Conservation (phyloP, 257 asterid species). For the Rhazya stricta region DNA sequence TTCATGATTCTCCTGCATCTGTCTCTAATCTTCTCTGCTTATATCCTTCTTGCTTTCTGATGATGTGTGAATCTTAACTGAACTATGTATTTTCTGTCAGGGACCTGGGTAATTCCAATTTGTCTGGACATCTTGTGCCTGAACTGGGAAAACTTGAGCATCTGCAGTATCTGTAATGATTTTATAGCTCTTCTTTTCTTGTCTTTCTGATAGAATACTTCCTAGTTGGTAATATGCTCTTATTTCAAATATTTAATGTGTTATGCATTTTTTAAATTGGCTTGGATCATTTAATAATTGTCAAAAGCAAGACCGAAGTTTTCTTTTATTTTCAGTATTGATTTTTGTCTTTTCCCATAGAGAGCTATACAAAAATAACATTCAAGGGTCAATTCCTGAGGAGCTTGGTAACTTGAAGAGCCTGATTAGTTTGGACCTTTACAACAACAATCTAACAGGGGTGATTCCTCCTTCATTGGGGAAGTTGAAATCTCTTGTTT, state of each 20-base stretch:
- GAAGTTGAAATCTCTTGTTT: conserved; percentile 71
- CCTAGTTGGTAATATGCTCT: not conserved
- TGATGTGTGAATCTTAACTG: not conserved
- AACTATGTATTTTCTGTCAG: conserved; percentile 26
- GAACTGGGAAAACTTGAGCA: conserved; percentile 73
- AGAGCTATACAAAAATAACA: conserved; percentile 84
- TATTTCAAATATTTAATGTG: not conserved
- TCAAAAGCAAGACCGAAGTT: not conserved
- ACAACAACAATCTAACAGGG: conserved; percentile 85
- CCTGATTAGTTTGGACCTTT: conserved; percentile 88
- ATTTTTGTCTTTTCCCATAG: conserved; percentile 34
- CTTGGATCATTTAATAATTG: not conserved
- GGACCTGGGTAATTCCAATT: conserved; percentile 75
- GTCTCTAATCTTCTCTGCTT: not conserved
- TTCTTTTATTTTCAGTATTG: not conserved
- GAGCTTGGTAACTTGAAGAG: conserved; percentile 84
- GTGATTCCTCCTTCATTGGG: conserved; percentile 69
- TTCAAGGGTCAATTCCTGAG: conserved; percentile 74
- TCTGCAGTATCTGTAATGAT: conserved; percentile 69
- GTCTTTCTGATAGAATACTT: not conserved
- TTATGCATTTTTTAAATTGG: not conserved
- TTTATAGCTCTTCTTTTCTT: not conserved
- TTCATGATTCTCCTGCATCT: not conserved
- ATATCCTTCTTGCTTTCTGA: not conserved
- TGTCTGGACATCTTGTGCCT: conserved; percentile 63